phyloP scores from a whole-genome alignment of 192 early-diverging fungal genomes.

The Coemansia reversa region DNA sequence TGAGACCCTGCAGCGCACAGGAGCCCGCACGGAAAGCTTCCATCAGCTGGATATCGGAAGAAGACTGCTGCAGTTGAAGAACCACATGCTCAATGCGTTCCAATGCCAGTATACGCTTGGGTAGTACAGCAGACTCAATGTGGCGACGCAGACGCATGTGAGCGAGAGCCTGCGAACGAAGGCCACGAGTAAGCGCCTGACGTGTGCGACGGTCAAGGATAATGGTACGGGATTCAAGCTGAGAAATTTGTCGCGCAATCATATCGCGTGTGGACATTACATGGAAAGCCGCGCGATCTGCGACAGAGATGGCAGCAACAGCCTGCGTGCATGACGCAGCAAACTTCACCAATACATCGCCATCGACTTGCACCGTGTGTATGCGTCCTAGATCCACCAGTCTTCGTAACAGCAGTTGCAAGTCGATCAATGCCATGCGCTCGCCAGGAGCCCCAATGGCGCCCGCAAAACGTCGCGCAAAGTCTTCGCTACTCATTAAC shows the following conservation, averaged over 20 bases:
- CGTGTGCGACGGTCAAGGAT: slow-evolving; percentile 19
- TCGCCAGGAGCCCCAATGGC: background rate
- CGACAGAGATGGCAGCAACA: slow-evolving; percentile 13
- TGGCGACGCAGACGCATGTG: slow-evolving; percentile 21
- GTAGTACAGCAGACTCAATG: slow-evolving; percentile 21
- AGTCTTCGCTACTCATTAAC: slow-evolving; percentile 32
- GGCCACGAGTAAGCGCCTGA: slow-evolving; percentile 8
- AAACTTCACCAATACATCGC: slow-evolving; percentile 33
- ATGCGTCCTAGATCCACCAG: slow-evolving; percentile 14
- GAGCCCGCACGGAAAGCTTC: slow-evolving; percentile 31
- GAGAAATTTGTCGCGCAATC: slow-evolving; percentile 17
- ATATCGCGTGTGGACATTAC: slow-evolving; percentile 16
- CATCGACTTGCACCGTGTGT: slow-evolving; percentile 2
- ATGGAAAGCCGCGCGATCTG: slow-evolving; percentile 32
- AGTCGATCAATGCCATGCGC: slow-evolving; percentile 16
- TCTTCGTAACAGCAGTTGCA: slow-evolving; percentile 19
- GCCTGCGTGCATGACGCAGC: slow-evolving; percentile 8
- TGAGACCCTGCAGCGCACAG: slow-evolving; percentile 22
- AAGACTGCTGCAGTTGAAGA: slow-evolving; percentile 34
- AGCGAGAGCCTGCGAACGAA: slow-evolving; percentile 17
- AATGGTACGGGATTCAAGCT: slow-evolving; percentile 20
- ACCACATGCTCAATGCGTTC: slow-evolving; percentile 25
- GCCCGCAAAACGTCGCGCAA: slow-evolving; percentile 10
- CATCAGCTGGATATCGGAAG: slow-evolving; percentile 39
- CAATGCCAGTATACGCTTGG: slow-evolving; percentile 21